Evolutionary conservation across 2,329 filamentous ascomycete genomes (phyloP).

Genomic region (Diplodia seriata): DNA sequence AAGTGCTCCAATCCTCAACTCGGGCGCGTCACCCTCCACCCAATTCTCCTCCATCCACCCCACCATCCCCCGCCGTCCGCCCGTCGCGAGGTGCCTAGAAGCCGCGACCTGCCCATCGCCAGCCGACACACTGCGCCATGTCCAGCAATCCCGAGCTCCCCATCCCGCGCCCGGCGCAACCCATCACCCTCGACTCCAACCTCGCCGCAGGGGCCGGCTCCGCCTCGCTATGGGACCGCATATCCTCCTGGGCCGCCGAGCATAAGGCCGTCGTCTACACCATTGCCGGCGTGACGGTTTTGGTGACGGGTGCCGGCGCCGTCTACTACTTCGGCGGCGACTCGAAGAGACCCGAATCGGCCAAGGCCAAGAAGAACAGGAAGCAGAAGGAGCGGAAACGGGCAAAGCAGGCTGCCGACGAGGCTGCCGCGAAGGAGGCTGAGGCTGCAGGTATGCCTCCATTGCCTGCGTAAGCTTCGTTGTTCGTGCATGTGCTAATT

Average conservation of each 20-base stretch:
- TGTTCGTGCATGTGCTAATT: conserved; percentile 2
- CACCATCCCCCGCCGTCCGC: conserved; percentile 10
- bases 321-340: conserved; percentile 84
- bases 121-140: conserved; percentile 43
- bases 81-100: not conserved
- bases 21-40: conserved; percentile 27
- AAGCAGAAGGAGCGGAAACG: conserved; percentile 91
- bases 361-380: conserved; percentile 67
- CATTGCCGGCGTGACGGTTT: conserved; percentile 90
- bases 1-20: conserved; percentile 27
- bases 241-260: conserved; percentile 91
- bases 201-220: conserved; percentile 56
- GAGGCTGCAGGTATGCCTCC: conserved; percentile 38
- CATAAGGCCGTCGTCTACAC: conserved; percentile 97
- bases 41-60: conserved; percentile 27
- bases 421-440: conserved; percentile 55
- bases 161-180: conserved; percentile 36
- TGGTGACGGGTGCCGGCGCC: conserved; percentile 87
- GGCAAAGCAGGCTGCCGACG: conserved; percentile 73
- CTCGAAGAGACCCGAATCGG: conserved; percentile 47
- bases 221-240: conserved; percentile 83
- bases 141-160: conserved; percentile 48
- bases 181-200: conserved; percentile 36
- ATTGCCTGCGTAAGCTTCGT: conserved; percentile 2
- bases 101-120: conserved; percentile 14